Evolutionary conservation across 441 rosid genomes (phyloP).

Genomic region (Gossypium schwendimanii): DNA sequence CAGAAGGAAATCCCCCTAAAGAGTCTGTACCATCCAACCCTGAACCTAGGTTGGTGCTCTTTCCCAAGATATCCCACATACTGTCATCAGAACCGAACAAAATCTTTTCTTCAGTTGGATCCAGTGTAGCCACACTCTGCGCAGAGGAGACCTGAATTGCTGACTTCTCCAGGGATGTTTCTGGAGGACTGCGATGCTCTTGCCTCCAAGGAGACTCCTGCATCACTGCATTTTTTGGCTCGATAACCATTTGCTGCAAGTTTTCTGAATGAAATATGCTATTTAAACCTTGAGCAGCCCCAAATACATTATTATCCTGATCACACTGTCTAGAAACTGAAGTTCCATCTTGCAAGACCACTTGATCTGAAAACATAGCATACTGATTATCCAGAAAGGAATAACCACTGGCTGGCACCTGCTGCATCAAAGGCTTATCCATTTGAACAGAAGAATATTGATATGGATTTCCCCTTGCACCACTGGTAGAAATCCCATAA

Average conservation of each 20-base stretch:
- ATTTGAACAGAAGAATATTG: slow-evolving; percentile 40
- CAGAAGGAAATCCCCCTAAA: slow-evolving; percentile 46
- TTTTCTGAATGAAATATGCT: slow-evolving; percentile 37
- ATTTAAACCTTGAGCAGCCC: slow-evolving; percentile 35
- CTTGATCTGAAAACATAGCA: slow-evolving; percentile 35
- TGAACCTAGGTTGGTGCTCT: slow-evolving; percentile 36
- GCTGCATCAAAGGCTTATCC: slow-evolving; percentile 41
- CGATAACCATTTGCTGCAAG: slow-evolving; percentile 36
- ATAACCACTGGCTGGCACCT: slow-evolving; percentile 37
- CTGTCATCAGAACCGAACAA: slow-evolving; percentile 81
- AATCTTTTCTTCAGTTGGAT: slow-evolving; percentile 88
- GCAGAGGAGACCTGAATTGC: slow-evolving; percentile 30
- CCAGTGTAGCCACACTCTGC: slow-evolving; percentile 58
- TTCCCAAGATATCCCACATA: slow-evolving; percentile 75
- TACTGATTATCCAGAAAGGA: slow-evolving; percentile 42
- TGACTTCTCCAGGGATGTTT: slow-evolving; percentile 38
- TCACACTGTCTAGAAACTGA: slow-evolving; percentile 38
- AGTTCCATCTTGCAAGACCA: slow-evolving; percentile 35
- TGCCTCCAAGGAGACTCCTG: slow-evolving; percentile 40
- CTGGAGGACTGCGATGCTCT: slow-evolving; percentile 33
- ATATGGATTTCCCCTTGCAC: slow-evolving; percentile 37
- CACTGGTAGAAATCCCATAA: slow-evolving; percentile 51
- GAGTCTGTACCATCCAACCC: slow-evolving; percentile 40
- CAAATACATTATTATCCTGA: slow-evolving; percentile 36
- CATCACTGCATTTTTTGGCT: slow-evolving; percentile 31